Evolutionary conservation across 1,284 basidiomycete species (phyloP).

Genomic region (Fomitopsis betulina): DNA sequence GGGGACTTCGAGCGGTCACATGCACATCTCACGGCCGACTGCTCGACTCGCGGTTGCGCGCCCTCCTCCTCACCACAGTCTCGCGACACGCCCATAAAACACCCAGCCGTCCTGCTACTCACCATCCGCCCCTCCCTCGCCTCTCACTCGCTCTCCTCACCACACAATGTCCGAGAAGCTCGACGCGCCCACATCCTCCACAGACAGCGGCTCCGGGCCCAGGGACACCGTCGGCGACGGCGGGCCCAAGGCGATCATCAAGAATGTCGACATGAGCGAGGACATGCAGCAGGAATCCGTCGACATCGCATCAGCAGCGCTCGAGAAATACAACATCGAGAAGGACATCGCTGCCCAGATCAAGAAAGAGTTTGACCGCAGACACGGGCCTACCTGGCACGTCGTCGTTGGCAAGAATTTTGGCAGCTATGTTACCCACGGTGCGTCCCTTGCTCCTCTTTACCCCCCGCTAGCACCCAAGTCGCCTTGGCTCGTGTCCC

Average conservation of each 20-base stretch:
- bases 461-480: not conserved
- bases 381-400: constrained; percentile 94
- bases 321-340: constrained; percentile 91
- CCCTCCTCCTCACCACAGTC: not conserved
- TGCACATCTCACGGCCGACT: not conserved
- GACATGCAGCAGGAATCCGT: constrained; percentile 95
- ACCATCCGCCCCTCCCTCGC: not conserved
- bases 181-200: constrained; percentile 51
- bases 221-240: constrained; percentile 35
- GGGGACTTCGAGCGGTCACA: not conserved
- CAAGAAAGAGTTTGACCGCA: constrained; percentile 95
- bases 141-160: not conserved
- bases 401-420: constrained; percentile 98
- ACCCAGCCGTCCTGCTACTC: too few species aligned
- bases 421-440: constrained; percentile 96
- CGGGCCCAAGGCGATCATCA: constrained; percentile 82
- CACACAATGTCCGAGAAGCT: constrained; percentile 57
- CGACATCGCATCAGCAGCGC: constrained; percentile 79
- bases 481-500: not conserved
- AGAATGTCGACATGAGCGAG: constrained; percentile 96
- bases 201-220: constrained; percentile 44
- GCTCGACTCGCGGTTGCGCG: not conserved
- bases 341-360: constrained; percentile 97
- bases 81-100: not conserved
- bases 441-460: constrained; percentile 44